Conservation (phyloP, 2,329 filamentous ascomycete species). For the Coniosporium tulheliwenetii region DNA sequence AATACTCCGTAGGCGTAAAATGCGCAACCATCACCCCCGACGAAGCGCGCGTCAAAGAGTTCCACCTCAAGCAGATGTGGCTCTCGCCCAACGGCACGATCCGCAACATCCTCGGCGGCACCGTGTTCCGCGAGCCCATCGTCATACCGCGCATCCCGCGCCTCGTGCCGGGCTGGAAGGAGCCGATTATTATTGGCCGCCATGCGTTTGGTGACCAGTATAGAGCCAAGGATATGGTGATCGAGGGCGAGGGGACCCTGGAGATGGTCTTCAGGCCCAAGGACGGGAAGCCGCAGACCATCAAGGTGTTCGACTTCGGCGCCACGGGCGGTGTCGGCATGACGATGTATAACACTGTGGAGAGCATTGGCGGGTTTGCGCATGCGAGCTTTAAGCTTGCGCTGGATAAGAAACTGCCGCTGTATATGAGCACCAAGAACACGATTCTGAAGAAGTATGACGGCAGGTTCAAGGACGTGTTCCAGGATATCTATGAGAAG, state of each 20-base stretch:
- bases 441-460: slow-evolving; percentile 99
- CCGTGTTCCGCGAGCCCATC: slow-evolving; percentile 97
- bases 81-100: slow-evolving; percentile 89
- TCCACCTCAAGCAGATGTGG: slow-evolving; percentile 99
- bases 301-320: slow-evolving; percentile 85
- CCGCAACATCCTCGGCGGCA: slow-evolving; percentile 63
- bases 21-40: slow-evolving; percentile 98
- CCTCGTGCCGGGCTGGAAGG: slow-evolving; percentile 93
- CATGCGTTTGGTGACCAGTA: slow-evolving; percentile 99
- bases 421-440: slow-evolving; percentile 99
- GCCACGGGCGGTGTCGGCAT: slow-evolving; percentile 76
- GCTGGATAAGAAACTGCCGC: slow-evolving; percentile 68
- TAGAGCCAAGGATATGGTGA: slow-evolving; percentile 82
- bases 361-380: slow-evolving; percentile 87
- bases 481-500: slow-evolving; percentile 88
- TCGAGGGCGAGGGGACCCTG: slow-evolving; percentile 70
- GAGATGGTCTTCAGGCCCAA: slow-evolving; percentile 87
- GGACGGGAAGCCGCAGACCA: slow-evolving; percentile 64
- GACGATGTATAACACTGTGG: slow-evolving; percentile 96
- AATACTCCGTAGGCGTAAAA: slow-evolving; percentile 97
- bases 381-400: slow-evolving; percentile 96
- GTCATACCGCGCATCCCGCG: slow-evolving; percentile 88
- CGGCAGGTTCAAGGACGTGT: slow-evolving; percentile 97
- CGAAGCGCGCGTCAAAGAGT: slow-evolving; percentile 91
- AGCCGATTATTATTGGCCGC: slow-evolving; percentile 97